Conservation (phyloP, 805 yeast species). For the Cyberlindnera samutprakarnensis region DNA sequence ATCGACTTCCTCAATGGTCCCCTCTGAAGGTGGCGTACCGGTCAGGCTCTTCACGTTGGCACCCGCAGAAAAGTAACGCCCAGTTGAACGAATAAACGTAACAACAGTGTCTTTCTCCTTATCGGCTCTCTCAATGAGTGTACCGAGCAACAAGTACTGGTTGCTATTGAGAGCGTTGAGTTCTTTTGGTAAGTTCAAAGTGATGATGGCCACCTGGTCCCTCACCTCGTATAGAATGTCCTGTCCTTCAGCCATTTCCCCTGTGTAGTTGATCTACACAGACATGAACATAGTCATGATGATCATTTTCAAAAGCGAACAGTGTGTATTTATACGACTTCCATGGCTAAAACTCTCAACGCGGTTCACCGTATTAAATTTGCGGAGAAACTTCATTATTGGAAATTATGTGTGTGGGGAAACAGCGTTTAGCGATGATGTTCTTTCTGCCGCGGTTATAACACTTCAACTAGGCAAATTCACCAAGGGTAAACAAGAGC, state of each 20-base stretch:
- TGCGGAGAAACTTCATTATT: no score
- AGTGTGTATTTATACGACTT: no score
- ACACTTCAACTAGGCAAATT: no score
- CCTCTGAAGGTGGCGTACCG: slow-evolving; percentile 4
- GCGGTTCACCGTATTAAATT: no score
- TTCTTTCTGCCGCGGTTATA: no score
- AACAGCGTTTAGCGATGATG: no score
- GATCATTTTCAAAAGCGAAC: no score
- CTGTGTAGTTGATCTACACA: no score
- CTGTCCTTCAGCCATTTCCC: slow-evolving; percentile 17
- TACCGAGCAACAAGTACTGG: slow-evolving; percentile 56
- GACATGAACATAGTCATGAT: no score
- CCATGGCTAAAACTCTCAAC: no score
- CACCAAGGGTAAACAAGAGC: no score
- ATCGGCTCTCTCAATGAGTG: slow-evolving; percentile 54
- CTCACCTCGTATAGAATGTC: slow-evolving; percentile 26
- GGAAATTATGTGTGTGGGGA: no score
- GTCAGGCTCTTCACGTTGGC: slow-evolving; percentile 50
- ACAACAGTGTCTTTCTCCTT: slow-evolving; percentile 49
- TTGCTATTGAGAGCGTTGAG: slow-evolving; percentile 61
- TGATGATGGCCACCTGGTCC: slow-evolving; percentile 52
- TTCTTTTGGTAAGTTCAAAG: slow-evolving; percentile 51
- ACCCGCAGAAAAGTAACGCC: slow-evolving; percentile 77
- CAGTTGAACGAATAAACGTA: slow-evolving; percentile 64
- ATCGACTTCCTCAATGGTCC: slow-evolving; percentile 24